A percentile compares a stretch with the other conserved stretches of the same genome.
Conservation (phyloP, 352 stramenopile species). For the Elongisporangium prolatum region DNA sequence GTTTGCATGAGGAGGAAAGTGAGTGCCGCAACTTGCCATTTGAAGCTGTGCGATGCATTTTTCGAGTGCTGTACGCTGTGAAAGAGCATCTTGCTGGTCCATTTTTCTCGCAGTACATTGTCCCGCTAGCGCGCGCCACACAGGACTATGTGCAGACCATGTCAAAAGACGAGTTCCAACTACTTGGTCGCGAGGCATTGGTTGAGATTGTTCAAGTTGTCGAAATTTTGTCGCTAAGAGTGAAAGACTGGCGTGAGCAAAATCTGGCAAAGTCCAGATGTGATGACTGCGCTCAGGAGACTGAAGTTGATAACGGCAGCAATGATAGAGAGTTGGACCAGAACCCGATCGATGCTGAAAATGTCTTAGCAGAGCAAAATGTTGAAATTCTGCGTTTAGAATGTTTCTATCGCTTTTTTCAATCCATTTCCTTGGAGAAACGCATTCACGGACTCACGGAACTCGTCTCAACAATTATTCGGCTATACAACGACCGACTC, state of each 20-base stretch:
- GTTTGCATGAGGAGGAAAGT: slow-evolving; percentile 1
- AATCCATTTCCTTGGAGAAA: slow-evolving; percentile 55
- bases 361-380: slow-evolving; percentile 7
- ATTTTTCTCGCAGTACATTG: slow-evolving; percentile 41
- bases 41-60: slow-evolving; percentile 48
- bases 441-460: slow-evolving; percentile 69
- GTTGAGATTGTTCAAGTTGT: slow-evolving; percentile 58
- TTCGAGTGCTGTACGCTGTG: slow-evolving; percentile 51
- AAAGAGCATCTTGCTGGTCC: slow-evolving; percentile 41
- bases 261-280: not conserved
- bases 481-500: slow-evolving; percentile 35
- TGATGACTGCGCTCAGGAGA: slow-evolving; percentile 2
- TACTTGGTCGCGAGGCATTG: slow-evolving; percentile 36
- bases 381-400: slow-evolving; percentile 51
- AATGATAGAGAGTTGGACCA: not conserved
- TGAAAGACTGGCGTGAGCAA: slow-evolving; percentile 16
- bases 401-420: slow-evolving; percentile 48
- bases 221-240: slow-evolving; percentile 39
- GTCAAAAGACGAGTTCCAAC: slow-evolving; percentile 22
- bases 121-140: slow-evolving; percentile 22
- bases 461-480: slow-evolving; percentile 39
- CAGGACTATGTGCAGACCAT: slow-evolving; percentile 22
- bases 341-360: not conserved
- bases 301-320: not conserved
- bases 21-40: slow-evolving; percentile 28